Evolutionary conservation across 495 filamentous ascomycete genomes (phyloP).

Genomic region (Viridothelium virens): DNA sequence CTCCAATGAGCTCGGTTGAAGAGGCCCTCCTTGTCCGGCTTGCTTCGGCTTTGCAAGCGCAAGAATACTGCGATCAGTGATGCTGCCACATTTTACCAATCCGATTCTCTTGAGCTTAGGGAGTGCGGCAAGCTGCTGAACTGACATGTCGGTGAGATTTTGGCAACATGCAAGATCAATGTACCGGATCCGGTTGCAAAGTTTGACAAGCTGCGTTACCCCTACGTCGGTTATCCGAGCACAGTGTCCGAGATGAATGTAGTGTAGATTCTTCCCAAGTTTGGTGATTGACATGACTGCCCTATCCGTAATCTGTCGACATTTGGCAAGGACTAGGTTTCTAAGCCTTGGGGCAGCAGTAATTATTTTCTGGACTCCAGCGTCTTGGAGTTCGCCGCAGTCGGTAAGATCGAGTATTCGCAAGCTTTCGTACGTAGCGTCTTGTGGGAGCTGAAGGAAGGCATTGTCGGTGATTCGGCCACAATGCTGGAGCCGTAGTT

Average conservation of each 20-base stretch:
- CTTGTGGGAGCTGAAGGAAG: conserved; percentile 70
- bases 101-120: conserved; percentile 93
- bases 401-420: conserved; percentile 91
- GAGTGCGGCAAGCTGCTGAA: conserved; percentile 74
- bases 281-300: conserved; percentile 79
- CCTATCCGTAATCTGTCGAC: conserved; percentile 80
- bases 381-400: conserved; percentile 73
- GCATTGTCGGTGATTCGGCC: conserved; percentile 72
- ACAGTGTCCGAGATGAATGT: conserved; percentile 93
- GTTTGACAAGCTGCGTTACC: conserved; percentile 70
- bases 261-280: conserved; percentile 92
- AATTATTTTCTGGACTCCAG: conserved; percentile 79
- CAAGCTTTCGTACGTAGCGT: conserved; percentile 68
- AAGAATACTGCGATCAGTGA: conserved; percentile 81
- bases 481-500: conserved; percentile 81
- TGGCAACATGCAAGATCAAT: conserved; percentile 94
- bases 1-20: conserved; percentile 61
- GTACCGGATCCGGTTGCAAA: conserved; percentile 90
- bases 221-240: conserved; percentile 79
- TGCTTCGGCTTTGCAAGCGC: conserved; percentile 61
- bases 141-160: conserved; percentile 78
- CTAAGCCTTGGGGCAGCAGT: conserved; percentile 77
- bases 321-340: conserved; percentile 91
- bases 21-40: conserved; percentile 39
- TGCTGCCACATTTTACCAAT: conserved; percentile 82